phyloP scores from a whole-genome alignment of 1,284 basidiomycete genomes.

The Puccinia horiana region DNA sequence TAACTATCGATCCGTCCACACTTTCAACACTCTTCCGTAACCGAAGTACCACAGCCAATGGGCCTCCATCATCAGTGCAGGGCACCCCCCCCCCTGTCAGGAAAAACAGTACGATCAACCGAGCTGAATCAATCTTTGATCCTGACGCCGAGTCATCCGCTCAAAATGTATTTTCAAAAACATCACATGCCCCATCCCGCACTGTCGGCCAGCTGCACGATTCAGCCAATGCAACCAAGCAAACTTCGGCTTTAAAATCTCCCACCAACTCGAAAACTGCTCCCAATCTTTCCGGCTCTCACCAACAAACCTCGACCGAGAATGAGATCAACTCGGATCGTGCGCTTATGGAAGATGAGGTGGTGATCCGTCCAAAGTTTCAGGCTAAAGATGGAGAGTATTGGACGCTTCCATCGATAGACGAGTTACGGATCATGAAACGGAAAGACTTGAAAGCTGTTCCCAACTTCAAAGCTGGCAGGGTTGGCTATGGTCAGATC shows the following conservation, averaged over 20 bases:
- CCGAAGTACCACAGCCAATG: constrained; percentile 43
- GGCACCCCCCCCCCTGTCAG: constrained; percentile 37
- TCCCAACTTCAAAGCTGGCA: constrained; percentile 76
- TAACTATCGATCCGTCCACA: constrained; percentile 47
- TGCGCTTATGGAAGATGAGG: constrained; percentile 34
- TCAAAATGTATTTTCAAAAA: constrained; percentile 36
- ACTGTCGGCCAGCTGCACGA: neutral
- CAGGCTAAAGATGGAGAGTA: constrained; percentile 76
- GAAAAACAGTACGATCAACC: constrained; percentile 21
- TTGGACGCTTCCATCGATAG: constrained; percentile 76
- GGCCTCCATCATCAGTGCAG: constrained; percentile 25
- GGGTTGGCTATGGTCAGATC: constrained; percentile 86
- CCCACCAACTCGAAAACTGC: constrained; percentile 2
- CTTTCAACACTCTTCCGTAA: constrained; percentile 36
- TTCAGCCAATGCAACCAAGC: neutral
- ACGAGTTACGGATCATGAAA: constrained; percentile 69
- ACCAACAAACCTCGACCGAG: neutral
- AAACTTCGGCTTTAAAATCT: constrained; percentile 7
- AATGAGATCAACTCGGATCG: neutral
- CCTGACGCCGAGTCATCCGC: constrained; percentile 45
- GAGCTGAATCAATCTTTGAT: constrained; percentile 35
- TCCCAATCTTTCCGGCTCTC: neutral
- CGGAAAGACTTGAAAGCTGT: constrained; percentile 73
- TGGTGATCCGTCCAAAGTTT: constrained; percentile 39
- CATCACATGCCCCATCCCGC: neutral